These are phyloP conservation scores for Volvariella volvacea DNA, from an alignment of 1,284 basidiomycete species.

Conservation along the genomic window DNA sequence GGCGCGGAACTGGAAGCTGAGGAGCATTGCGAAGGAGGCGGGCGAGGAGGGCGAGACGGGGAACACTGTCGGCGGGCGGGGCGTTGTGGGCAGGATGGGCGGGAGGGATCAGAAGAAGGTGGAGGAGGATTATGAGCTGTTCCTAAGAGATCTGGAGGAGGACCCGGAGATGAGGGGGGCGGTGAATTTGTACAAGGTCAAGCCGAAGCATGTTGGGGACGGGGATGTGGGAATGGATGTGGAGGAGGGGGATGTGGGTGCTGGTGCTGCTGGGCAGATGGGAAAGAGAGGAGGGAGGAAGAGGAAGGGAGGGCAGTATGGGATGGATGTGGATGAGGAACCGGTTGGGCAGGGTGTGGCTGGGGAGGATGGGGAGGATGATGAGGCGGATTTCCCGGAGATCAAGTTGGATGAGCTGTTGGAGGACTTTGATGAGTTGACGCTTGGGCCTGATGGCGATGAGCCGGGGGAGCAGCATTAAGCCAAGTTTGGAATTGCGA, in stretches of 20 bases:
- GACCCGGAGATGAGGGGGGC: constrained; percentile 88
- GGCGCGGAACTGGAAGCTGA: constrained; percentile 82
- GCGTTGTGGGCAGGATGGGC: constrained; percentile 85
- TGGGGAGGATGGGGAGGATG: constrained; percentile 55
- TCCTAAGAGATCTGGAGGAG: constrained; percentile 94
- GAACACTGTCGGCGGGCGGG: constrained; percentile 54
- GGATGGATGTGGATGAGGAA: constrained; percentile 70
- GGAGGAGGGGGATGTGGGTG: constrained; percentile 27
- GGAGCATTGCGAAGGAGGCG: constrained; percentile 91
- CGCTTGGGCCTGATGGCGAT: constrained; percentile 34
- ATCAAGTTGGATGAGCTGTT: constrained; percentile 84
- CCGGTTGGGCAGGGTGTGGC: constrained; percentile 23
- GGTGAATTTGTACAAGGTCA: constrained; percentile 84
- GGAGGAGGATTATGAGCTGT: constrained; percentile 94
- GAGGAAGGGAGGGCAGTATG: constrained; percentile 44
- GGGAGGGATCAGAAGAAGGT: constrained; percentile 92
- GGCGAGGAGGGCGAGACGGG: constrained; percentile 71
- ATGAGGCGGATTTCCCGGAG: constrained; percentile 90
- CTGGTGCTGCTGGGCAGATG: too few species aligned
- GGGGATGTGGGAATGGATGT: constrained; percentile 37
- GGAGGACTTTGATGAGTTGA: constrained; percentile 89
- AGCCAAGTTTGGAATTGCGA: too few species aligned
- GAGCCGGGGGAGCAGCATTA: too few species aligned
- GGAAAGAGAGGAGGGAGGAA: constrained; percentile 34
- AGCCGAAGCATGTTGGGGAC: constrained; percentile 15